Evolutionary conservation across 371 early-diverging fungal species (phyloP), one percentile per base, ranked within the genome.

Genomic region (Rhizopus stolonifer): DNA sequence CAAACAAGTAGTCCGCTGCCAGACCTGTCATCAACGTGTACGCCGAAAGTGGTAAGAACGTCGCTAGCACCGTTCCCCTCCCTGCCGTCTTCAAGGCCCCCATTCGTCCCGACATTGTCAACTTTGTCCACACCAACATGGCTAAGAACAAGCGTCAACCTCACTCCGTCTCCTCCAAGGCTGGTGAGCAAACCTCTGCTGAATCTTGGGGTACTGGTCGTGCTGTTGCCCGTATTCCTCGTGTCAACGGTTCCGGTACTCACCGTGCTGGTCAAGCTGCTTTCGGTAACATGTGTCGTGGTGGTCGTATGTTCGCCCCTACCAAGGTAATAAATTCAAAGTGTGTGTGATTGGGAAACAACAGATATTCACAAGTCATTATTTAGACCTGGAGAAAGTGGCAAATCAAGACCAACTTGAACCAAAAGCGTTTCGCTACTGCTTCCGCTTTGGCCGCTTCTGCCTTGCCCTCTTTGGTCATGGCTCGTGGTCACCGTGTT

Each of bases 201-300:
- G 94, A 92, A 79, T 98, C 98, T 56, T 99, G 99, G 99, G 99
- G 99, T 86, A 99, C 98, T 51, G 95, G 94, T 91, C 95, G 99
- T 83, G 99, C 99, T 72, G 95, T 99, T 70, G 98, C 99, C 52
- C 95, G 99, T 94, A 99, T 99, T 70, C 99, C 99, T 65, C 93
- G 99, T 86, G 98, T 99, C 52, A 84, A 86, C 62, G 99, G 98
- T 70, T 86, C 92, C 63, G 99, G 99, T 83, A 99, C 99, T 58
- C 93, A 93, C 86, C 92, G 99, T 77, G 89, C 99, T 67, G 99
- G 99, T 73, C 99, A 99, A 61, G 98, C 97, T 69, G 99, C 99
- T 65, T 99, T 98, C 86, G 99, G 99, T 68, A 99, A 99, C 92
- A 48, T 56, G 56, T 48, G 48, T 40, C 32, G 56, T 22, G 56